phyloP scores from a whole-genome alignment of 495 filamentous ascomycete species.

The Penicillium crystallinum region DNA sequence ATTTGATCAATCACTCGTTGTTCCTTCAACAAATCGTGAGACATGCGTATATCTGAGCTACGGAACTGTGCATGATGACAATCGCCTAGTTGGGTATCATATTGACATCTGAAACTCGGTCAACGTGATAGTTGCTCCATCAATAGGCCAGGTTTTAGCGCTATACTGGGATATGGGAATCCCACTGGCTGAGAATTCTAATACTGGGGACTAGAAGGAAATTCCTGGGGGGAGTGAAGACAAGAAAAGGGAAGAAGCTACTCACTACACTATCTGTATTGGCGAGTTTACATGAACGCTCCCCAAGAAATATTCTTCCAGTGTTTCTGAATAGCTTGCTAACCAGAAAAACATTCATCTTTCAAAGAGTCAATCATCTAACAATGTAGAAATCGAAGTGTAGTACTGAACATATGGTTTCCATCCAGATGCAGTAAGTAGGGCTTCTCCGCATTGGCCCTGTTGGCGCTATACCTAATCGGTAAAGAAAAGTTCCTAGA shows the following conservation, averaged over 20 bases:
- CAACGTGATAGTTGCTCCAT: neutral
- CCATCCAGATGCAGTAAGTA: constrained; percentile 16
- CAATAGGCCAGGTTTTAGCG: neutral
- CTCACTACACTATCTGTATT: too few species aligned
- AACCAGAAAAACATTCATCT: too few species aligned
- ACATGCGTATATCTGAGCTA: neutral
- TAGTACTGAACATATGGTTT: neutral
- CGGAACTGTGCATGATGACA: neutral
- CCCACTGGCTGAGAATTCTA: too few species aligned
- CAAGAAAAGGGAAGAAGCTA: too few species aligned
- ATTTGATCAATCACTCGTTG: too few species aligned
- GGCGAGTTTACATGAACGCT: too few species aligned
- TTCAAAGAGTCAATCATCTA: neutral
- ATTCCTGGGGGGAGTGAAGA: too few species aligned
- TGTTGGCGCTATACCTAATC: constrained; percentile 18
- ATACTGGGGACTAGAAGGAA: too few species aligned
- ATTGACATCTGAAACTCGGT: neutral
- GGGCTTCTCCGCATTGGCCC: constrained; percentile 16
- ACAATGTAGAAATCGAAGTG: neutral
- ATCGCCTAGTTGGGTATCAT: neutral
- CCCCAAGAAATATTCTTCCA: too few species aligned
- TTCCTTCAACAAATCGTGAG: too few species aligned
- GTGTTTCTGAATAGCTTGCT: too few species aligned
- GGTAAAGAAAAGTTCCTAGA: constrained; percentile 18
- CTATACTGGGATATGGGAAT: neutral